Percentiles rank a stretch among this genome's conserved stretches.
Evolutionary conservation across 75 land plant genomes (phyloP).

Genomic region (Ceratopteris richardii): DNA sequence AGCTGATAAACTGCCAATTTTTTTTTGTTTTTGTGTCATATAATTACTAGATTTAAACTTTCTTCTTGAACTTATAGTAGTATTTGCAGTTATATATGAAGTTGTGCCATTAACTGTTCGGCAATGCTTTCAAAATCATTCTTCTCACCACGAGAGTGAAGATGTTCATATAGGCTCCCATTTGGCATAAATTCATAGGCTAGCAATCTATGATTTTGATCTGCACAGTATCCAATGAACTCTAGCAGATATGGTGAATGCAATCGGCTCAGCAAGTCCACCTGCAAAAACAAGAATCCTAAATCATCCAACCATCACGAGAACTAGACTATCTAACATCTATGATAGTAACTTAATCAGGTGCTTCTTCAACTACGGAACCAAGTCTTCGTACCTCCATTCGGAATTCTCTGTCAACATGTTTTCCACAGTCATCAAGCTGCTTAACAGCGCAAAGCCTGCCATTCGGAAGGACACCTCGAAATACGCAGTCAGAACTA

Average conservation of each 20-base stretch:
- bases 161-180: constrained; percentile 58
- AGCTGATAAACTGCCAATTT: too few relatives aligned
- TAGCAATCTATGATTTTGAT: constrained; percentile 59
- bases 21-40: too few relatives aligned
- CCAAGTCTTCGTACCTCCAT: constrained; percentile 15
- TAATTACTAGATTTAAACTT: too few relatives aligned
- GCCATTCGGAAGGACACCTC: constrained; percentile 54
- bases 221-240: constrained; percentile 78
- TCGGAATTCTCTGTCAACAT: constrained; percentile 17
- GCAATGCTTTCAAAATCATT: too few relatives aligned
- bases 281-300: constrained; percentile 33
- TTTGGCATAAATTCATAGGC: constrained; percentile 70
- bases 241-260: constrained; percentile 46
- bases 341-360: neutral
- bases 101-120: too few relatives aligned
- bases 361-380: neutral
- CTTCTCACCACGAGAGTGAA: constrained; percentile 30
- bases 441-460: constrained; percentile 60
- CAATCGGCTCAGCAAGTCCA: constrained; percentile 60
- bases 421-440: constrained; percentile 9
- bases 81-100: too few relatives aligned
- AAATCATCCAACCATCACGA: neutral
- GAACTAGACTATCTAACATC: neutral
- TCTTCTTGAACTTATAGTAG: too few relatives aligned
- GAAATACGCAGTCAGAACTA: constrained; percentile 59